phyloP scores from a whole-genome alignment of 306 rosid species.

The Abrus precatorius region DNA sequence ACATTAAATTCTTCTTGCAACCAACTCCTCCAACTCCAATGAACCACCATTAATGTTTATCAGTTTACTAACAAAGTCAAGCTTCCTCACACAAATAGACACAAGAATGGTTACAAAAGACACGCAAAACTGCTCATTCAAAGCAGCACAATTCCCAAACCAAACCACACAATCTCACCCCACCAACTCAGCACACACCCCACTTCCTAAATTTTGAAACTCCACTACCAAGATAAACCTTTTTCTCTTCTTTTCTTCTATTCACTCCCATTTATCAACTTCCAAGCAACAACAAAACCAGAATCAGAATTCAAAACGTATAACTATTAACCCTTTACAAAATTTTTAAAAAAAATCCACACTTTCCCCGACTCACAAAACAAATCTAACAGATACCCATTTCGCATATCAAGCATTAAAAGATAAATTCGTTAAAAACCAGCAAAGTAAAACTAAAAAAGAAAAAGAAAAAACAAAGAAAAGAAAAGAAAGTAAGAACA shows the following conservation, averaged over 20 bases:
- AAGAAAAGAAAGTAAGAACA: background rate
- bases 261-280: slow-evolving; percentile 23
- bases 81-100: slow-evolving; percentile 17
- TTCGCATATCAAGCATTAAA: slow-evolving; percentile 39
- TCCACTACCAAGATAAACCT: background rate
- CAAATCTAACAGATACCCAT: slow-evolving; percentile 55
- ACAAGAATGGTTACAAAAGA: slow-evolving; percentile 28
- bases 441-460: background rate
- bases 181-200: slow-evolving; percentile 19
- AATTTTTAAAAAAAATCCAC: background rate
- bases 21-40: slow-evolving; percentile 13
- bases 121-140: background rate
- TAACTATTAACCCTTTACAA: background rate
- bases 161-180: slow-evolving; percentile 31
- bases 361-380: slow-evolving; percentile 14
- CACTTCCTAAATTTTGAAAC: slow-evolving; percentile 22
- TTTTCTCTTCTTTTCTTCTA: background rate
- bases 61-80: slow-evolving; percentile 11
- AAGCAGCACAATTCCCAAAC: slow-evolving; percentile 1
- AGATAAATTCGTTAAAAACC: slow-evolving; percentile 15
- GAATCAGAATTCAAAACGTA: slow-evolving; percentile 33
- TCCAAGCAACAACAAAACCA: slow-evolving; percentile 41
- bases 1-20: slow-evolving; percentile 7
- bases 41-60: slow-evolving; percentile 25
- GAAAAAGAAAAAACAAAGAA: background rate